These are phyloP conservation scores for Termitomyces sp. DNA, from an alignment of 1,284 basidiomycete genomes.

Conservation along the genomic window DNA sequence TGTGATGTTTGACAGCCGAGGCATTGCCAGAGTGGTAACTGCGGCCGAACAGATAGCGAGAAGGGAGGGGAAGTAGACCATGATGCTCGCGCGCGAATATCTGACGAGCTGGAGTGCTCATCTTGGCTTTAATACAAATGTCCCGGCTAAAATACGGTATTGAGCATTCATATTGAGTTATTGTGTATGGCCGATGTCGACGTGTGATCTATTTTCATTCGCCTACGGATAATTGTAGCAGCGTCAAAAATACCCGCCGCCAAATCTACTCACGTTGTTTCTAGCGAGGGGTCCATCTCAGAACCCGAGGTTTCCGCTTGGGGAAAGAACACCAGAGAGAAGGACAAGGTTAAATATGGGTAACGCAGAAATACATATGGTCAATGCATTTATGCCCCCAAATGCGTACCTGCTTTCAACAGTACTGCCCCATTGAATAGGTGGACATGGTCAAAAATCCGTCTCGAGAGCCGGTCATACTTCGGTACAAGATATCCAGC, in stretches of 20 bases:
- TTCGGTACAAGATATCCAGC: not conserved
- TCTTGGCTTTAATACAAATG: not conserved
- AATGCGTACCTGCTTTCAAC: not conserved
- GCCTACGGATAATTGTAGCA: not conserved
- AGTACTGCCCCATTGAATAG: no score
- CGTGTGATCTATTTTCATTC: no score
- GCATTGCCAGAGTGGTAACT: not conserved
- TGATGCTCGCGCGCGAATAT: not conserved
- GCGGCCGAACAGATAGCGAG: not conserved
- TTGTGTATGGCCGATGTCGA: not conserved
- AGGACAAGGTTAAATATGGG: not conserved
- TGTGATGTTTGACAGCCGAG: not conserved
- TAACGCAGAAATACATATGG: not conserved
- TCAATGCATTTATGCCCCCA: not conserved
- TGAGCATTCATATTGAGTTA: not conserved
- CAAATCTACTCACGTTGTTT: not conserved
- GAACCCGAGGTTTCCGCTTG: not conserved
- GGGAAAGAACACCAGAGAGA: not conserved
- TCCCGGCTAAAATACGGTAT: slow-evolving; percentile 2
- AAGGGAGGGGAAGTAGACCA: slow-evolving; percentile 2
- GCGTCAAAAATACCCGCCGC: not conserved
- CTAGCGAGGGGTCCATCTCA: not conserved
- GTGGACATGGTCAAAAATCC: not conserved
- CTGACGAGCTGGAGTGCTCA: no score
- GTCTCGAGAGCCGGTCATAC: not conserved